Evolutionary conservation across 257 asterid genomes (phyloP).

Genomic region (Solanum dulcamara): DNA sequence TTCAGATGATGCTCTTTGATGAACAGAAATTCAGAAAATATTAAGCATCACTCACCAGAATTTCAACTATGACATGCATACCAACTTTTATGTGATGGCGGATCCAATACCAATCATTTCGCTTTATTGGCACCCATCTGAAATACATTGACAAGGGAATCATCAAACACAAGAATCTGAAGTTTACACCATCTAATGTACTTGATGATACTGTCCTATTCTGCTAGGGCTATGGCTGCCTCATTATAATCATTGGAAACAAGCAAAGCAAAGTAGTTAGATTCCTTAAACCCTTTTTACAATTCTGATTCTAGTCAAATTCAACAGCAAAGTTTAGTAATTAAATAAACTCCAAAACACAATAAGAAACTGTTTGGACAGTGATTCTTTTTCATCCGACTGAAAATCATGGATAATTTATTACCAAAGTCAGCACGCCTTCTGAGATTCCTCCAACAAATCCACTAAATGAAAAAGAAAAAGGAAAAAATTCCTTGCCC

Average conservation of each 20-base stretch:
- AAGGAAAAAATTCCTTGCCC: neutral
- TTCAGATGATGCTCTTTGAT: neutral
- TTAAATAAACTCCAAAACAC: neutral
- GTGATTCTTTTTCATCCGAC: neutral
- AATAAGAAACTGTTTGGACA: neutral
- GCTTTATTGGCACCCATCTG: constrained; percentile 95
- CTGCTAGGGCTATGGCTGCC: neutral
- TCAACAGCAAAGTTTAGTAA: neutral
- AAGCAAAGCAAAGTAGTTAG: neutral
- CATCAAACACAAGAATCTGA: neutral
- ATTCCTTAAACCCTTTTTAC: neutral
- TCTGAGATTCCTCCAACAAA: neutral
- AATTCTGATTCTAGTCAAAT: neutral
- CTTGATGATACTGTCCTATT: neutral
- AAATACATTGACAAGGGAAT: constrained; percentile 5
- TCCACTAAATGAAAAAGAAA: neutral
- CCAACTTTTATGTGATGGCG: constrained; percentile 99
- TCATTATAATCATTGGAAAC: neutral
- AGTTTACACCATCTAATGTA: neutral
- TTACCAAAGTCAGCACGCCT: neutral
- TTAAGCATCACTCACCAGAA: constrained; percentile 51
- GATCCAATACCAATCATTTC: constrained; percentile 98
- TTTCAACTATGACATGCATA: constrained; percentile 73
- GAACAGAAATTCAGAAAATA: neutral
- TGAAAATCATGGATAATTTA: neutral